These are phyloP conservation scores for Xylariales sp. DNA, from an alignment of 2,329 filamentous ascomycete species.

Conservation along the genomic window DNA sequence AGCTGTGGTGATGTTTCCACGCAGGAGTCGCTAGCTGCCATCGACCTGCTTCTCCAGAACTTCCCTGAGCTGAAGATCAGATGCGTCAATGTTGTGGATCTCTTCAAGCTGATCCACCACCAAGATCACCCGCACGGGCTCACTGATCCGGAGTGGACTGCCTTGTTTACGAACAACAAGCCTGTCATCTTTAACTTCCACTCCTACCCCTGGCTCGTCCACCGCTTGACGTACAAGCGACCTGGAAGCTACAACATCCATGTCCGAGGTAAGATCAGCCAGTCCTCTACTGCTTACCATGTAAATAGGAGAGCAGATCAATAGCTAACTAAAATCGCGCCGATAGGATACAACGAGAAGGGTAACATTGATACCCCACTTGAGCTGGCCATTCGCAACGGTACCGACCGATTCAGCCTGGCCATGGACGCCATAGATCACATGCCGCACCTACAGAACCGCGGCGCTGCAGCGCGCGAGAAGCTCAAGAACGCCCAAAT, in stretches of 20 bases:
- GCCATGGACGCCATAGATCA: constrained; percentile 74
- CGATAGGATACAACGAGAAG: constrained; percentile 67
- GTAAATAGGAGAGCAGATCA: too few relatives aligned
- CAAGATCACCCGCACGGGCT: constrained; percentile 71
- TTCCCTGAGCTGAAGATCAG: constrained; percentile 71
- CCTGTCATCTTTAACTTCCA: constrained; percentile 84
- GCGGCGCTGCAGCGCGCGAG: constrained; percentile 58
- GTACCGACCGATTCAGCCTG: constrained; percentile 71
- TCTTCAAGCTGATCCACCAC: constrained; percentile 73
- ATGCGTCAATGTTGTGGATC: constrained; percentile 75
- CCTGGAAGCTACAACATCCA: constrained; percentile 64
- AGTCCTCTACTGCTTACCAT: background rate
- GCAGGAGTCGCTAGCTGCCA: constrained; percentile 69
- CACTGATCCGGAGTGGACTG: constrained; percentile 58
- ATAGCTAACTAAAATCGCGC: background rate
- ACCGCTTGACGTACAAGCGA: constrained; percentile 72
- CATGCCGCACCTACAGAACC: constrained; percentile 59
- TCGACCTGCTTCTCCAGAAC: constrained; percentile 66
- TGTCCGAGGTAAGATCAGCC: constrained; percentile 49
- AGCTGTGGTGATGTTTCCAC: constrained; percentile 72
- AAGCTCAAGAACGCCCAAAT: constrained; percentile 62
- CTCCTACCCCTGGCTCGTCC: constrained; percentile 76
- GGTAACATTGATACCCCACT: constrained; percentile 80
- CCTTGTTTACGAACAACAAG: constrained; percentile 67
- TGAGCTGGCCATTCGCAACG: constrained; percentile 72